These are phyloP conservation scores for Lindgomyces ingoldianus DNA, from an alignment of 495 filamentous ascomycete species.

Conservation along the genomic window DNA sequence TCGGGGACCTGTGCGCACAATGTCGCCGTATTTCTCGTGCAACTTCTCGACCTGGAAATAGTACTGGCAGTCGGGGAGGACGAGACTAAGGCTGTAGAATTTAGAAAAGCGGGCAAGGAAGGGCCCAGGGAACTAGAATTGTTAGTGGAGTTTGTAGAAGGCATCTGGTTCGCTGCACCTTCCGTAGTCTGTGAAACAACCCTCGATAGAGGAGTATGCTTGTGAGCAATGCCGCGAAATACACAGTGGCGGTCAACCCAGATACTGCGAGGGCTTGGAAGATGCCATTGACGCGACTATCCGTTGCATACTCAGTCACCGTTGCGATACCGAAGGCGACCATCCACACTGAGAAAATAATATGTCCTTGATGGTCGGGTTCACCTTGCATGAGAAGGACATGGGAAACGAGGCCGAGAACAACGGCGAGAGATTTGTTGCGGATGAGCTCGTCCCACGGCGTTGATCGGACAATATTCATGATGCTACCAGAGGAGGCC, in stretches of 20 bases:
- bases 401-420: slow-evolving; percentile 13
- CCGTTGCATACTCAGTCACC: slow-evolving; percentile 5
- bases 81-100: slow-evolving; percentile 2
- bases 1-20: slow-evolving; percentile 22
- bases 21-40: slow-evolving; percentile 25
- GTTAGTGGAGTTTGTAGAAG: background rate
- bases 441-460: slow-evolving; percentile 12
- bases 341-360: background rate
- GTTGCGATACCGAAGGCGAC: background rate
- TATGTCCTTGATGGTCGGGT: slow-evolving; percentile 14
- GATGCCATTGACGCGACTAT: slow-evolving; percentile 1
- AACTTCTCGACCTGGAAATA: slow-evolving; percentile 12
- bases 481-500: no score
- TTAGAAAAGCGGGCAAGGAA: slow-evolving; percentile 21
- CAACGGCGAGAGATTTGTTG: slow-evolving; percentile 9
- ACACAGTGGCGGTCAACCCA: background rate
- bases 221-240: slow-evolving; percentile 19
- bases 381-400: slow-evolving; percentile 10
- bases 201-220: slow-evolving; percentile 31
- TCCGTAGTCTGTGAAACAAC: slow-evolving; percentile 32
- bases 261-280: background rate
- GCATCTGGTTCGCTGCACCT: slow-evolving; percentile 1
- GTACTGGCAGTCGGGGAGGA: slow-evolving; percentile 5
- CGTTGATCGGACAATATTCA: slow-evolving; percentile 1
- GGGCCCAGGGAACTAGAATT: slow-evolving; percentile 30